A percentile compares a stretch with the other conserved stretches of the same genome.
Conservation (phyloP, 768 basidiomycete species). For the Rhodotorula graminis region DNA sequence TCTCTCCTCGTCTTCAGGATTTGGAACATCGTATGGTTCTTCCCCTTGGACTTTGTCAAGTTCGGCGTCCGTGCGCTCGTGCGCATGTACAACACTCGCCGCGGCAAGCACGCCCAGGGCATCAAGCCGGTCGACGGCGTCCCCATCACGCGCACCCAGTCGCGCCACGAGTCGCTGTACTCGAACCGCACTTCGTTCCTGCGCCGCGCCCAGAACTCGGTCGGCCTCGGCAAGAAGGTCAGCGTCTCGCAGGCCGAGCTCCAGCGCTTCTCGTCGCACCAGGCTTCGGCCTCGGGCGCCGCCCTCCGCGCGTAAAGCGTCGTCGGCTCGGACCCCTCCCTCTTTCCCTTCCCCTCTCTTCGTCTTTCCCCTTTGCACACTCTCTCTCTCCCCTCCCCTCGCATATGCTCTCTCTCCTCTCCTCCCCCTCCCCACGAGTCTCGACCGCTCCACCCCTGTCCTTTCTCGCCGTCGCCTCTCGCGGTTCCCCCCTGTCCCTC, state of each 20-base stretch:
- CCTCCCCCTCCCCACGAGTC: neutral
- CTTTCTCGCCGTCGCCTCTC: neutral
- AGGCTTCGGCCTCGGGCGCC: conserved; percentile 70
- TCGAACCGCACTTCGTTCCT: conserved; percentile 94
- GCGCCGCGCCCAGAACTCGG: conserved; percentile 76
- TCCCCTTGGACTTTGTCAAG: conserved; percentile 81
- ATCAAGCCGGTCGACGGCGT: conserved; percentile 55
- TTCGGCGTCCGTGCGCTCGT: conserved; percentile 84
- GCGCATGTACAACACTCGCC: conserved; percentile 62
- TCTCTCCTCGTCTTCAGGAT: conserved; percentile 11
- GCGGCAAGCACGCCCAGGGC: conserved; percentile 48
- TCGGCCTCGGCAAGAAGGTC: conserved; percentile 67
- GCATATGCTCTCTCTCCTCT: neutral
- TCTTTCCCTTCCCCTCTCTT: neutral
- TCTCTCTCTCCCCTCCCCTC: neutral
- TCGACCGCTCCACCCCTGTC: neutral
- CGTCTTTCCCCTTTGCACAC: conserved; percentile 3
- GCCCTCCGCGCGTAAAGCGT: conserved; percentile 51
- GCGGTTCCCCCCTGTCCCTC: no score
- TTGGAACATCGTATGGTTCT: conserved; percentile 92
- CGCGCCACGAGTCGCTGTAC: conserved; percentile 84
- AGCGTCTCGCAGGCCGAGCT: conserved; percentile 56
- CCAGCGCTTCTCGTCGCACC: conserved; percentile 77
- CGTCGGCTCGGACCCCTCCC: neutral
- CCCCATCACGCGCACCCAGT: conserved; percentile 78